Evolutionary conservation across 306 rosid species (phyloP), one percentile per base, ranked within the genome.

Genomic region (Malus asiatica): DNA sequence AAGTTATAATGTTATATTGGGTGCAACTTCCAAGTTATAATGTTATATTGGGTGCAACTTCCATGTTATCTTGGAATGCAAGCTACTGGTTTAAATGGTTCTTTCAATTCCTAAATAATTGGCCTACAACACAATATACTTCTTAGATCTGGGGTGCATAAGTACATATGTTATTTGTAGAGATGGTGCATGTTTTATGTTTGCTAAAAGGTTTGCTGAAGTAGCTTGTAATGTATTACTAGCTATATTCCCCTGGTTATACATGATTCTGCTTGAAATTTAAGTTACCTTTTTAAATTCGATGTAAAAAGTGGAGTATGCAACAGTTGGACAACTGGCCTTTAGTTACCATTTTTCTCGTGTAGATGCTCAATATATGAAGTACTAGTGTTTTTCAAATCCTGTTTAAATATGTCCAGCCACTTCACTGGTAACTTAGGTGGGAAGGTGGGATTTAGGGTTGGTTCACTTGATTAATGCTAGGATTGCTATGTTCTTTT

Each of bases 151-250:
- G 22, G 60, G 60, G 38, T 16, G 22, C 10, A 51, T 27, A 14
- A 15, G 32, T 16, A 13, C 5, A 44, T 22, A 27, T 29, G 35
- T 22, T 25, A 48, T 29, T 27, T 22, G 29, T 74, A 5, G 20
- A 42, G 53, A 68, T 29, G 64, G 77, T 58, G 46, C 75, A 76
- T 1, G 12, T 35, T 77, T 77, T 25, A 55, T 70, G 38, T 27
- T 45, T 3, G 52, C 44, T 72, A 15, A n/a, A 32, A 59, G 64
- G 11, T 27, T 74, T 68, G 42, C 51, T 57, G 19, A 53, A 22
- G 29, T 30, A 4, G 20, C 58, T 30, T 32, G 11, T 30, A 35
- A 6, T 35, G 25, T 13, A 30, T 66, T 15, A 45, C 40, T 27
- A 33, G 35, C 10, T 22, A 40, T 61, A 23, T 10, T 73, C 59